phyloP scores from a whole-genome alignment of 495 filamentous ascomycete species.

The Stereocaulon alpinum region DNA sequence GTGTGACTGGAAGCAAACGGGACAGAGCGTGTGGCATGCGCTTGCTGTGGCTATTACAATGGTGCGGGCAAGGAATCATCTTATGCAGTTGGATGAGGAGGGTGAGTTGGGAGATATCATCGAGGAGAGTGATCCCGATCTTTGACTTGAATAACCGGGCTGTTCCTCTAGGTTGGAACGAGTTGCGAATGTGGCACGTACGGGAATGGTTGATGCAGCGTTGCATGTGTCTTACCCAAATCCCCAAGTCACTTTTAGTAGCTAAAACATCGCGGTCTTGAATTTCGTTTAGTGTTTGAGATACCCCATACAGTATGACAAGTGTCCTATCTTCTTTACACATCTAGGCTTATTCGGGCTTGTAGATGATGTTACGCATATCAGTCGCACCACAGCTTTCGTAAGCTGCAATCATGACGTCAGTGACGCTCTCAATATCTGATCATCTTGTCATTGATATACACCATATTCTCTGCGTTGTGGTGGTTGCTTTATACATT shows the following conservation, averaged over 20 bases:
- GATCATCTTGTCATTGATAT: too few species aligned
- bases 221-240: not conserved
- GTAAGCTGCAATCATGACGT: too few species aligned
- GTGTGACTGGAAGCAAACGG: constrained; percentile 31
- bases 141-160: not conserved
- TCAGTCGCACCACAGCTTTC: too few species aligned
- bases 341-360: too few species aligned
- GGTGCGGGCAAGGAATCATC: constrained; percentile 30
- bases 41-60: constrained; percentile 35
- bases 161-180: not conserved
- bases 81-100: constrained; percentile 25
- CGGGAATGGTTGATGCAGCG: not conserved
- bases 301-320: constrained; percentile 1
- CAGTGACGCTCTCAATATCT: too few species aligned
- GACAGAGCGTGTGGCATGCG: constrained; percentile 41
- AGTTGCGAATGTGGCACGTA: not conserved
- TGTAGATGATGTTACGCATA: too few species aligned
- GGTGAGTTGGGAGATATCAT: constrained; percentile 13
- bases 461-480: too few species aligned
- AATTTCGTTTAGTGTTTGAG: not conserved
- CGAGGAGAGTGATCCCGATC: constrained; percentile 18
- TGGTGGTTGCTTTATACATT: too few species aligned
- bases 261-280: not conserved
- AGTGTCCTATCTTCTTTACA: constrained; percentile 30
- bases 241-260: not conserved